phyloP scores from a whole-genome alignment of 192 early-diverging fungal genomes.

The Backusella circina region DNA sequence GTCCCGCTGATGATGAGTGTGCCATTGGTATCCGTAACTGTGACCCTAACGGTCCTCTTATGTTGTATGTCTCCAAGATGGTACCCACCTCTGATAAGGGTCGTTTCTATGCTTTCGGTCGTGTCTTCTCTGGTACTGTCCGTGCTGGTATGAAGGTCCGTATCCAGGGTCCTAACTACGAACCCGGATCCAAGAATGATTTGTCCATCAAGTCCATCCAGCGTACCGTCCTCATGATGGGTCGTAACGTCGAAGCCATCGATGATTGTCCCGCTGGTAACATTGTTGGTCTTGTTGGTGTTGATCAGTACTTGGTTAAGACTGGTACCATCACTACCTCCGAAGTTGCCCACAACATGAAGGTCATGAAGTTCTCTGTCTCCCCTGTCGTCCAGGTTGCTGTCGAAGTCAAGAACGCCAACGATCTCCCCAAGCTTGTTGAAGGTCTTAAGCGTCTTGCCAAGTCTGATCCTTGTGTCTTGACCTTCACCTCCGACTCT shows the following conservation, averaged over 20 bases:
- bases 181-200: constrained; percentile 87
- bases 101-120: constrained; percentile 99
- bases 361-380: constrained; percentile 99
- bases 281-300: constrained; percentile 97
- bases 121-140: constrained; percentile 99
- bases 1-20: constrained; percentile 92
- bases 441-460: constrained; percentile 99
- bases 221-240: constrained; percentile 99
- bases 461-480: too few relatives aligned
- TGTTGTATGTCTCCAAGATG: constrained; percentile 99
- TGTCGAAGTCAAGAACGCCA: constrained; percentile 96
- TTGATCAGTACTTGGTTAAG: constrained; percentile 99
- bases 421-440: constrained; percentile 98
- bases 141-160: constrained; percentile 97
- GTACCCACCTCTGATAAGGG: constrained; percentile 98
- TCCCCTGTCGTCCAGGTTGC: constrained; percentile 97
- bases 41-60: constrained; percentile 92
- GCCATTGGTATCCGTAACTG: constrained; percentile 83
- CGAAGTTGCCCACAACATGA: constrained; percentile 94
- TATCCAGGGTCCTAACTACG: constrained; percentile 96
- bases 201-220: constrained; percentile 95
- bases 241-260: constrained; percentile 94
- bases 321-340: constrained; percentile 97
- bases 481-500: too few relatives aligned
- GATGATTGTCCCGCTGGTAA: constrained; percentile 99